Evolutionary conservation across 2,329 filamentous ascomycete genomes (phyloP).

Genomic region (Colletotrichum euphorbiae): DNA sequence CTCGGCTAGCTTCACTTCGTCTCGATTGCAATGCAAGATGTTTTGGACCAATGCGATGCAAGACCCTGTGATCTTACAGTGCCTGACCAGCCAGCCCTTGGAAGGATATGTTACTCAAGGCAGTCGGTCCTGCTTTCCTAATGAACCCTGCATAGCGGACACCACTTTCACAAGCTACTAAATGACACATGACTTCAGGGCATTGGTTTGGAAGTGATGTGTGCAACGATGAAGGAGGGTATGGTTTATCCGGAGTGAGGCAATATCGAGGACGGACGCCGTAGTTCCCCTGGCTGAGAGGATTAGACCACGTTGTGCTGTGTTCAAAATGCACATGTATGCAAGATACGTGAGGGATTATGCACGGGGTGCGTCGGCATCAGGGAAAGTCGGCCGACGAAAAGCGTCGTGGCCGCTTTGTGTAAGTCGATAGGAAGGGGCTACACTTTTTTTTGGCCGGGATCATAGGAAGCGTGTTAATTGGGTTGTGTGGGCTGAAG

Average conservation of each 20-base stretch:
- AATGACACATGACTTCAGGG: not conserved
- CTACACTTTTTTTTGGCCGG: not conserved
- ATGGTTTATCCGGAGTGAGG: too few relatives aligned
- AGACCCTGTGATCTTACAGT: too few relatives aligned
- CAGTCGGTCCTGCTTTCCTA: not conserved
- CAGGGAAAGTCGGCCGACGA: not conserved
- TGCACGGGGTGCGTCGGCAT: not conserved
- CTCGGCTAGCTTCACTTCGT: not conserved
- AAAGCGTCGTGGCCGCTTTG: not conserved
- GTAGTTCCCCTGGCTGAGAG: too few relatives aligned
- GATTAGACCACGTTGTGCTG: too few relatives aligned
- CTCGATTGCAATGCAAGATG: too few relatives aligned
- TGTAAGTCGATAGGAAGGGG: not conserved
- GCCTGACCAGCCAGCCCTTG: too few relatives aligned
- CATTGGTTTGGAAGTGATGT: not conserved
- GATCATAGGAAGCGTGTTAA: not conserved
- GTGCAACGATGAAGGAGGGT: not conserved
- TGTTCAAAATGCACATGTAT: not conserved
- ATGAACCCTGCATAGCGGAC: not conserved
- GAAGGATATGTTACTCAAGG: not conserved
- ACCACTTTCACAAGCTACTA: not conserved
- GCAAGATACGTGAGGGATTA: not conserved
- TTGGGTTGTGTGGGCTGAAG: not conserved
- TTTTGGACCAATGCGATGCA: too few relatives aligned
- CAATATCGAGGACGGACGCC: too few relatives aligned